Base-by-base conservation (phyloP, 2,329 filamentous ascomycete genomes). In the Emmonsiellopsis sp. region DNA sequence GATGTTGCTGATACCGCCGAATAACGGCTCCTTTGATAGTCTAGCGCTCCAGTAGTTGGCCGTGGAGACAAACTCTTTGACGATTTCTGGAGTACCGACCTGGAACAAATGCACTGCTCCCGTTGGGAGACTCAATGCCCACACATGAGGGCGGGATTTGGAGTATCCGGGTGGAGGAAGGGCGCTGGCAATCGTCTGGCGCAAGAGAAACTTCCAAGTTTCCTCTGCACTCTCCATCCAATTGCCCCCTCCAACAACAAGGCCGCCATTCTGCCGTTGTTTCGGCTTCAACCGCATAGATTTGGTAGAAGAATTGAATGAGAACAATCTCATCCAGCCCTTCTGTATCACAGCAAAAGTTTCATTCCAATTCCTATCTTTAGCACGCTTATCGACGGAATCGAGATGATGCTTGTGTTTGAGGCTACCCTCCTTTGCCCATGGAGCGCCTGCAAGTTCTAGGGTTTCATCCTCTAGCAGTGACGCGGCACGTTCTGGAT, bases 101-200 rank as follows among this genome's bases (percentile, higher is more conserved):
- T 97, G 91, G 79, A 98, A 98, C n/a, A 98, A 79, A 67, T 98
- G 93, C 0, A 98, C 91, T 0, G 92, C 92, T 10, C 93, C 93
- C 1, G 85, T 94, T 0, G 93, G 92, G 45, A 98, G 76, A 58
- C 88, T 95, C 50, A 98, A 75, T 2, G 93, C 92, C 87, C 91
- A 98, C 1, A 98, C 93, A 67, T 97, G 84, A 4, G 91, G 91
- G 9, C 93, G 80, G 31, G 84, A 81, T 64, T 94, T 90, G 35
- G 90, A 96, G 70, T 97, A 97, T 9, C 93, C 93, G 0, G 93
- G 92, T 0, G 90, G 81, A 7, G 93, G 93, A 11, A 98, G 80
- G 0, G 87, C 84, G 53, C 89, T 95, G 9, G 93, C 93, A 59
- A 97, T 87, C 0, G 91, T 94, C 68, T 97, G 91, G 16, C 91